Percentiles rank a stretch among this genome's conserved stretches.
Evolutionary conservation across 2,329 filamentous ascomycete species (phyloP).

Genomic region (Ophiocordyceps polyrhachis-furcata): DNA sequence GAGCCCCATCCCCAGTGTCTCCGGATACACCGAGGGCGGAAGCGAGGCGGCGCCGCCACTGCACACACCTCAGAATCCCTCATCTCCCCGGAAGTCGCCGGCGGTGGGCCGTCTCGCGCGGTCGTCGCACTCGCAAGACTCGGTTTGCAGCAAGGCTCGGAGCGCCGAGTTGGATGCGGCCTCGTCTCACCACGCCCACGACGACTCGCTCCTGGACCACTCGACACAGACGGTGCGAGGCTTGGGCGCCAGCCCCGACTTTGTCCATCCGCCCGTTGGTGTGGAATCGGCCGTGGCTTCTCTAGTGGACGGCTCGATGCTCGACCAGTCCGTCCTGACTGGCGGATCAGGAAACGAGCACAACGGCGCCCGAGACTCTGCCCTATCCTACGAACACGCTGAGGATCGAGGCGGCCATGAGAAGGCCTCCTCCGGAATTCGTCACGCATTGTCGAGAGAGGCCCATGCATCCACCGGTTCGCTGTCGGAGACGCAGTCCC

Average conservation of each 20-base stretch:
- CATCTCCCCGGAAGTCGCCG: slow-evolving; percentile 40
- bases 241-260: slow-evolving; percentile 55
- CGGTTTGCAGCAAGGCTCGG: slow-evolving; percentile 21
- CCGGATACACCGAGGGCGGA: slow-evolving; percentile 60
- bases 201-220: slow-evolving; percentile 38
- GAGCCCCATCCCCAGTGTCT: slow-evolving; percentile 84
- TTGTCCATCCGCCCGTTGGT: slow-evolving; percentile 51
- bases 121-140: slow-evolving; percentile 16
- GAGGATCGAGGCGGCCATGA: slow-evolving; percentile 14
- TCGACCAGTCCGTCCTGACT: slow-evolving; percentile 51
- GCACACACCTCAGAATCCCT: slow-evolving; percentile 32
- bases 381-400: slow-evolving; percentile 12
- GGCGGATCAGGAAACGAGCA: slow-evolving; percentile 33
- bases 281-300: slow-evolving; percentile 87
- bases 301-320: slow-evolving; percentile 55
- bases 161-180: slow-evolving; percentile 35
- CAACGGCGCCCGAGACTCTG: slow-evolving; percentile 18
- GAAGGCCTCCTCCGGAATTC: slow-evolving; percentile 22
- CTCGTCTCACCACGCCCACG: slow-evolving; percentile 33
- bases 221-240: slow-evolving; percentile 50
- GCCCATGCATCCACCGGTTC: slow-evolving; percentile 20
- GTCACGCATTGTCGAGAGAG: slow-evolving; percentile 18
- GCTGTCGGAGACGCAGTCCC: slow-evolving; percentile 20
- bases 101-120: slow-evolving; percentile 14
- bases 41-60: slow-evolving; percentile 36